These are phyloP conservation scores for Eimeria falciformis DNA, from an alignment of 169 alveolate genomes.

Conservation along the genomic window DNA sequence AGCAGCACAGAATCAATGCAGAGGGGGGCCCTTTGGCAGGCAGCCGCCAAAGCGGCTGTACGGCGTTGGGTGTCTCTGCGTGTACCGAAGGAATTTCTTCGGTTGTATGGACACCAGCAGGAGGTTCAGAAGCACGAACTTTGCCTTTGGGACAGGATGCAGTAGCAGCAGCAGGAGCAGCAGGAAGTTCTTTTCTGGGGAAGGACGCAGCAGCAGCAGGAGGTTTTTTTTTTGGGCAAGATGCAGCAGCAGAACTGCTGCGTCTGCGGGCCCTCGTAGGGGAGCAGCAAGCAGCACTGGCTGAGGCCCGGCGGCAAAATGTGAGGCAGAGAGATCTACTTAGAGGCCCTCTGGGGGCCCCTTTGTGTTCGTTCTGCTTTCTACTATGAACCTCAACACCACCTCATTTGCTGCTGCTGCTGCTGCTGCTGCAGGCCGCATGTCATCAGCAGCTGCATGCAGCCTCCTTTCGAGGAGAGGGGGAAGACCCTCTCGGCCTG, in stretches of 20 bases:
- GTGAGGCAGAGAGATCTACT: not conserved
- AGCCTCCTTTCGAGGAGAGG: not conserved
- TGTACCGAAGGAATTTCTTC: too few relatives aligned
- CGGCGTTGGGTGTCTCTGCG: not conserved
- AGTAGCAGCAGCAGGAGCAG: slow-evolving; percentile 9
- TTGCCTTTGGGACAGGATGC: not conserved
- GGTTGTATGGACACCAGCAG: too few relatives aligned
- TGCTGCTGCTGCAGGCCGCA: slow-evolving; percentile 23
- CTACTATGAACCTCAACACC: not conserved
- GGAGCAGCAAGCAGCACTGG: slow-evolving; percentile 31
- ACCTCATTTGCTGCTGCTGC: not conserved
- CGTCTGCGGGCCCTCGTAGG: slow-evolving; percentile 33
- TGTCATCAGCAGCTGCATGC: slow-evolving; percentile 29
- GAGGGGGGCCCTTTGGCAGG: not conserved
- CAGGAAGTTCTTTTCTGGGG: not conserved
- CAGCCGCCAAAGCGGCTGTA: not conserved
- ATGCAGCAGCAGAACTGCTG: slow-evolving; percentile 36
- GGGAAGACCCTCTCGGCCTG: slow-evolving; percentile 7
- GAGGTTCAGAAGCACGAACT: not conserved
- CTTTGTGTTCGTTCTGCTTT: not conserved
- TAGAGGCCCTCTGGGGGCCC: not conserved
- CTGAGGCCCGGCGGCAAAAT: slow-evolving; percentile 10
- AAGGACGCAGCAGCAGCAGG: not conserved
- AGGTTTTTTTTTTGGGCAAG: too few relatives aligned
- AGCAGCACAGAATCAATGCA: not conserved